Conservation (phyloP, 352 stramenopile species). For the Phytophthora hybrid region DNA sequence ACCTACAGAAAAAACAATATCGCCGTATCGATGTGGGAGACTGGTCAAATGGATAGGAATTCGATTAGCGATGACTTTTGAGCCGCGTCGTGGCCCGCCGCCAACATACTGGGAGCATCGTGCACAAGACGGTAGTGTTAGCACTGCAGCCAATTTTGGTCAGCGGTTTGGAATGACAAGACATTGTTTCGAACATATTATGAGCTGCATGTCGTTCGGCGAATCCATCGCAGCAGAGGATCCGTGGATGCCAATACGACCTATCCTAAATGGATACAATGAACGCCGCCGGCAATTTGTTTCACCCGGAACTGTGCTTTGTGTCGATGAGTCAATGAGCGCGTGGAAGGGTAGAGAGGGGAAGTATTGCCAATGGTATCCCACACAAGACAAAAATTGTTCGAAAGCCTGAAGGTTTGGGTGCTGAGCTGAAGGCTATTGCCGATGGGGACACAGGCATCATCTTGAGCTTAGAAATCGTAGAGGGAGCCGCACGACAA, state of each 20-base stretch:
- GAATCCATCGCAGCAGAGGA: neutral
- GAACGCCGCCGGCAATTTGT: neutral
- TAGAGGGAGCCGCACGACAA: neutral
- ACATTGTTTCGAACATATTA: neutral
- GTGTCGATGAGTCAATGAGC: neutral
- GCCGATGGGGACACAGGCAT: neutral
- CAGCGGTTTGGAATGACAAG: conserved; percentile 2
- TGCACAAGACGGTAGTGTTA: neutral
- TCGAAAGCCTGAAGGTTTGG: neutral
- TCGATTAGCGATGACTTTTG: neutral
- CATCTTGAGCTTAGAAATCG: neutral
- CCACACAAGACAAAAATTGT: neutral
- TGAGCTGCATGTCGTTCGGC: conserved; percentile 1
- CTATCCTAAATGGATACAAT: neutral
- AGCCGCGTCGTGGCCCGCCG: neutral
- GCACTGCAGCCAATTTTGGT: neutral
- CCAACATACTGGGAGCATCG: neutral
- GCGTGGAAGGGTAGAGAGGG: neutral
- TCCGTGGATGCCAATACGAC: neutral
- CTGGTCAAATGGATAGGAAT: neutral
- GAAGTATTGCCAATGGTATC: neutral
- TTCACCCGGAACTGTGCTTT: neutral
- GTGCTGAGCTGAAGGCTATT: neutral
- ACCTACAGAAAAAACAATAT: neutral
- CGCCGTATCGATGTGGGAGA: neutral